A percentile compares a stretch with the other conserved stretches of the same genome.
These are phyloP conservation scores for Cutaneotrichosporon dermatis DNA, from an alignment of 1,284 basidiomycete genomes.

Conservation along the genomic window DNA sequence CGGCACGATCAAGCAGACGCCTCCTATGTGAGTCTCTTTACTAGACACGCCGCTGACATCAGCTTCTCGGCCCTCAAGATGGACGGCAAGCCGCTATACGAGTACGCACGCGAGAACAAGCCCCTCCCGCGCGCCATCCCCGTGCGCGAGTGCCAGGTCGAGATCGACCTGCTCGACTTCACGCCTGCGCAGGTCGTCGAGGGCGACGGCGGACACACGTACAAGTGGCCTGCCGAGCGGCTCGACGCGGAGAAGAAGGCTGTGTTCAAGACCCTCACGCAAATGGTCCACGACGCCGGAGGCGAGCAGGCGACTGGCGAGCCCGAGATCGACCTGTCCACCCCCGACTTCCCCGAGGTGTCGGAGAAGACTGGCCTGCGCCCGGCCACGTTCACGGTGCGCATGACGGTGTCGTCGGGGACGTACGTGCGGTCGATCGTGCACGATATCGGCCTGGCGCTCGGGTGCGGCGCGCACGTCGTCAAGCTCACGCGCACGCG, in stretches of 20 bases:
- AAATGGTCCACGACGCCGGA: slow-evolving; percentile 45
- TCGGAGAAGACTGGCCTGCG: slow-evolving; percentile 42
- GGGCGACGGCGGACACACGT: slow-evolving; percentile 54
- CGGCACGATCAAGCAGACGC: slow-evolving; percentile 83
- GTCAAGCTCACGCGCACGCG: slow-evolving; percentile 78
- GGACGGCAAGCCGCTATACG: slow-evolving; percentile 93
- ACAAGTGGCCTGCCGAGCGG: slow-evolving; percentile 66
- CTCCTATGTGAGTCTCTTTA: slow-evolving; percentile 68
- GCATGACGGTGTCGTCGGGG: slow-evolving; percentile 89
- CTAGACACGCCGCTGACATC: not conserved
- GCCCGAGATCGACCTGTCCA: slow-evolving; percentile 31
- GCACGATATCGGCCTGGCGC: slow-evolving; percentile 76
- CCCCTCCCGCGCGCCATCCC: slow-evolving; percentile 92
- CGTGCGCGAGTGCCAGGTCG: slow-evolving; percentile 74
- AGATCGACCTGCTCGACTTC: slow-evolving; percentile 58
- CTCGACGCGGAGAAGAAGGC: slow-evolving; percentile 65
- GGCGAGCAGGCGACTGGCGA: slow-evolving; percentile 28
- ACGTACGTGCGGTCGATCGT: slow-evolving; percentile 93
- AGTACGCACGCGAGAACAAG: slow-evolving; percentile 86
- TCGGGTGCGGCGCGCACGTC: slow-evolving; percentile 84
- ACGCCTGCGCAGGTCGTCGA: slow-evolving; percentile 40
- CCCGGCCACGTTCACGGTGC: slow-evolving; percentile 77
- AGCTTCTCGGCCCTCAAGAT: slow-evolving; percentile 98
- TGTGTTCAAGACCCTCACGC: slow-evolving; percentile 61
- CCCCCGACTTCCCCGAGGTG: slow-evolving; percentile 45